phyloP scores from a whole-genome alignment of 208 protist species.

The Borovskyia barvae region DNA sequence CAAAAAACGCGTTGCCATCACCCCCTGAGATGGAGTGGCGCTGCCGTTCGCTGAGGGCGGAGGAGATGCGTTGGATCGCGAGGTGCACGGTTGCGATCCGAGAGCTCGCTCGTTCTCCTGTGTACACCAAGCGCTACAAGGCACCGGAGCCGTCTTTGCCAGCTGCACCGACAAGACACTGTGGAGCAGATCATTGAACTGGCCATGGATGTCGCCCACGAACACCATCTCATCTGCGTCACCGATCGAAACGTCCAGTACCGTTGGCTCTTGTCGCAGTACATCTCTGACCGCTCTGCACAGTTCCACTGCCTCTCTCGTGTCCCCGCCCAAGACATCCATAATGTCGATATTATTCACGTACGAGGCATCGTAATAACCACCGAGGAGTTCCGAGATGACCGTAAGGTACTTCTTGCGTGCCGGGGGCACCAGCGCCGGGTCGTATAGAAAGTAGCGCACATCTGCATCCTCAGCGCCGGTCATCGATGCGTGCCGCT shows the following conservation, averaged over 20 bases:
- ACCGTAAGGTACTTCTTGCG: constrained; percentile 53
- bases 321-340: constrained; percentile 51
- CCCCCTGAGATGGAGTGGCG: neutral
- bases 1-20: constrained; percentile 76
- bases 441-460: constrained; percentile 69
- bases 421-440: constrained; percentile 33
- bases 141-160: constrained; percentile 10
- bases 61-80: neutral
- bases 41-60: neutral
- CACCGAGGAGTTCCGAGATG: constrained; percentile 63
- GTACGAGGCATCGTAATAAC: constrained; percentile 38
- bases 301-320: constrained; percentile 42
- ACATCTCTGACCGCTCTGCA: constrained; percentile 50
- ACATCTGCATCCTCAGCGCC: constrained; percentile 1
- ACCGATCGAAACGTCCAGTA: constrained; percentile 53
- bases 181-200: constrained; percentile 78
- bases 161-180: constrained; percentile 69
- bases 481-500: no score
- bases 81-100: neutral
- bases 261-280: constrained; percentile 41
- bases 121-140: neutral
- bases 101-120: neutral
- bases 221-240: constrained; percentile 57
- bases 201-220: constrained; percentile 87
- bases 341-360: constrained; percentile 49